Percentiles rank a stretch among this genome's conserved stretches.
Evolutionary conservation across 345 rosid genomes (phyloP).

Genomic region (Angophora floribunda): DNA sequence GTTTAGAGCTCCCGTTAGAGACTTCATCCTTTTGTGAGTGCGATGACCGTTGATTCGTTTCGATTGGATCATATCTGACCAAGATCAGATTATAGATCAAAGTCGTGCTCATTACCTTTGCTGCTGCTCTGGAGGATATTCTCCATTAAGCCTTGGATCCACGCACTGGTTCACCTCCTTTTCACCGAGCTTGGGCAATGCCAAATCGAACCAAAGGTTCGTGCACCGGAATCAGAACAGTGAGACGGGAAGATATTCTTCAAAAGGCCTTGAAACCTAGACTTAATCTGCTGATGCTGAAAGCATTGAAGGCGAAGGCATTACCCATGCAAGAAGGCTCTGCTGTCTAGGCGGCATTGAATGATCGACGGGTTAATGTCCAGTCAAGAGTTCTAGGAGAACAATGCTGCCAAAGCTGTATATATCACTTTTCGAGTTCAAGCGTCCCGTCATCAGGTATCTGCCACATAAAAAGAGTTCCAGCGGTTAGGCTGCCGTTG

Average conservation of each 20-base stretch:
- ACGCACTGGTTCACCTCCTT: conserved; percentile 33
- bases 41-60: background rate
- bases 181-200: conserved; percentile 14
- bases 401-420: background rate
- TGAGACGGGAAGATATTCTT: background rate
- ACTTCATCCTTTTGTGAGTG: background rate
- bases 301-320: background rate
- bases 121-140: background rate
- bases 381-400: conserved; percentile 1
- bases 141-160: conserved; percentile 23
- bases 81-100: background rate
- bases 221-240: background rate
- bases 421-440: background rate
- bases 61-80: background rate
- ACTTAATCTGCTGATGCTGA: background rate
- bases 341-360: conserved; percentile 30
- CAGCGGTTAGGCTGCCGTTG: background rate
- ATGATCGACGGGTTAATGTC: conserved; percentile 16
- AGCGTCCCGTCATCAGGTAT: conserved; percentile 31
- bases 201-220: background rate
- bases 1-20: background rate
- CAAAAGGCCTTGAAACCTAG: background rate
- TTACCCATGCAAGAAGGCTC: conserved; percentile 32
- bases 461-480: background rate
- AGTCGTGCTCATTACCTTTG: background rate